Base-by-base conservation (phyloP, 345 rosid genomes). In the Physaria fendleri region DNA sequence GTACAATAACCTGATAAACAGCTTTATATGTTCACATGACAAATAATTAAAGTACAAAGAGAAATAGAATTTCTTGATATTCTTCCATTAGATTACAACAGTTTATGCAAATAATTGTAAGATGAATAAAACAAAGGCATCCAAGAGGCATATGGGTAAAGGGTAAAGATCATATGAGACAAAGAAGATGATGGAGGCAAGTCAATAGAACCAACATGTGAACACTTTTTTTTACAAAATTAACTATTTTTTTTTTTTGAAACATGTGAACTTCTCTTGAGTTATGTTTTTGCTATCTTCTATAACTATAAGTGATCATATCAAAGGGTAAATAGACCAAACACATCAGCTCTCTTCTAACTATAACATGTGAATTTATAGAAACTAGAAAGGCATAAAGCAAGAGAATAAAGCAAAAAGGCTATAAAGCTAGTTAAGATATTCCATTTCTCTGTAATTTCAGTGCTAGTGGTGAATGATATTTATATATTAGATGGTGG, bases 91-190 rank as follows among this genome's bases (percentile, higher is more conserved):
- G 35, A 44, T 43, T 27, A 60, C 54, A 59, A 51, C 39, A 59
- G 50, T 17, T 61, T 21, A 48, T 44, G 44, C 62, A 52, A 53
- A 68, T 53, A 52, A 60, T 44, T 53, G 67, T 34, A 51, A 21
- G 22, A 60, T 35, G 49, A 44, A 61, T 60, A 28, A 45, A 60
- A 60, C 62, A 52, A 57, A 69, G 30, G 58, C 54, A 62, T 69
- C 61, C 61, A 62, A 62, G 61, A 62, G 69, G 59, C 68, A 69
- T 62, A 64, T n/a, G 67, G 73, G 62, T 56, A 52, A 68, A 53
- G 67, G 52, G 73, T 68, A 61, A n/a, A n/a, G 63, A 69, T 69
- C 68, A 62, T 37, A 69, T 62, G 59, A 30, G 74, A 69, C 74
- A 69, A 69, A 46, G 28, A 55, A 62, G 68, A 47, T 55, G 68